Base-by-base conservation (phyloP, 768 basidiomycete genomes). In the Psilocybe azurescens region DNA sequence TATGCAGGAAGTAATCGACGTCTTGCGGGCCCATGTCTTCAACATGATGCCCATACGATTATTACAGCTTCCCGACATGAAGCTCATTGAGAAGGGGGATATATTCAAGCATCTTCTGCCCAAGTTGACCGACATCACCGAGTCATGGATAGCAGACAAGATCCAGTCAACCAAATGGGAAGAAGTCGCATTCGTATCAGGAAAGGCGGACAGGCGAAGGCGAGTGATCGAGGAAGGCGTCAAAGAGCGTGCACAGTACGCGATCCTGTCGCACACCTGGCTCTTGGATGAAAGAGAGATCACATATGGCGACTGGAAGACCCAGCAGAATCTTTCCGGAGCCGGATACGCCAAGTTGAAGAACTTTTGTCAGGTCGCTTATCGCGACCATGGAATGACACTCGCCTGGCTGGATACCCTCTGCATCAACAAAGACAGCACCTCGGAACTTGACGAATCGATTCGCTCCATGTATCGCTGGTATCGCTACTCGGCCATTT, bases 391-490 rank as follows among this genome's bases (percentile, higher is more conserved):
- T 13, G 53, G 59, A 10, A 24, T 66, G 28, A 32, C 50, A 1
- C 50, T 63, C 14, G 65, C 52, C 6, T 63, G 62, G 65, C 51
- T 63, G 29, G 65, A 66, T 46, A 63, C 55, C 8, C 49, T 62
- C 29, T 66, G 65, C 59, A 66, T 66, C 29, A 62, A 63, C 20
- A 66, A 66, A 36, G 58, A 57, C 18, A 66, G 65, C 52, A 62
- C 53, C 28, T 32, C 58, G 18, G 62, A 66, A 44, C 59, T 66
- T n/a, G 62, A 62, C n/a, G 65, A 66, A 30, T 62, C 65, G 0
- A 63, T 66, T 44, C 62, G 61, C 46, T 66, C 65, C 5, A 66
- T 66, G 65, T 66, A 63, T 55, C 50, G 48, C 33, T 66, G 65
- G 65, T 66, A 66, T 29, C 28, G 33, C 9, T 29, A 52, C 11